phyloP scores from a whole-genome alignment of 1,284 basidiomycete species.

The Coriolopsis trogii region DNA sequence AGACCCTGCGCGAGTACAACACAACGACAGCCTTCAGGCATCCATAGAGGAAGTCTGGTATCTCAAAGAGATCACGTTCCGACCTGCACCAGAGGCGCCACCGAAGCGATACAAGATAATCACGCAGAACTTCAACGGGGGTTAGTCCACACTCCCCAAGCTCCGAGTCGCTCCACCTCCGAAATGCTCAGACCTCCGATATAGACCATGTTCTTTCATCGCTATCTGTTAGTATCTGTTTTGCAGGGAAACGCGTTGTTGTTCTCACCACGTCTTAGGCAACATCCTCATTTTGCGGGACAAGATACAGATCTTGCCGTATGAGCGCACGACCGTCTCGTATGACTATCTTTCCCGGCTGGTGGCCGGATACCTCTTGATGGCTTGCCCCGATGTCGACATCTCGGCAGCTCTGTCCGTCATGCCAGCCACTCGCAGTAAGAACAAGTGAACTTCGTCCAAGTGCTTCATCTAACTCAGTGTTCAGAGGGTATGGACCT shows the following conservation, averaged over 20 bases:
- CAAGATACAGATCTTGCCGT: conserved; percentile 71
- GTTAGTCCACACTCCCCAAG: conserved; percentile 20
- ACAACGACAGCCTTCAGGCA: conserved; percentile 4
- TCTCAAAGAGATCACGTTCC: conserved; percentile 70
- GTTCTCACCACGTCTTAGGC: conserved; percentile 46
- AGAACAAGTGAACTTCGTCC: conserved; percentile 28
- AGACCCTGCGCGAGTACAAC: background rate
- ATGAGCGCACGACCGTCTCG: conserved; percentile 68
- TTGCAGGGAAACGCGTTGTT: conserved; percentile 11
- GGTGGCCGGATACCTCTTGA: conserved; percentile 82
- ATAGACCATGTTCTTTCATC: conserved; percentile 87
- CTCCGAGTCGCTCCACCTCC: too few species aligned
- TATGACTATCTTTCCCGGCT: conserved; percentile 84
- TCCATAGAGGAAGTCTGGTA: conserved; percentile 69
- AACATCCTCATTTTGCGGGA: conserved; percentile 84
- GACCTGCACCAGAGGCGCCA: conserved; percentile 36
- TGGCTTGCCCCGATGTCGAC: conserved; percentile 59
- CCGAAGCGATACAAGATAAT: conserved; percentile 61
- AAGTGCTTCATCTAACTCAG: background rate
- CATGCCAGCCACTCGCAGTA: conserved; percentile 83
- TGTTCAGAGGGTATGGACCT: conserved; percentile 77
- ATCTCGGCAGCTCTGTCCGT: conserved; percentile 80
- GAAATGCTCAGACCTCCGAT: background rate
- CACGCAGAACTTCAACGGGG: conserved; percentile 82
- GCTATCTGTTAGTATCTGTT: conserved; percentile 69